Evolutionary conservation across 1,284 basidiomycete genomes (phyloP), one percentile per base, ranked within the genome.

Genomic region (Papiliotrema fonsecae): DNA sequence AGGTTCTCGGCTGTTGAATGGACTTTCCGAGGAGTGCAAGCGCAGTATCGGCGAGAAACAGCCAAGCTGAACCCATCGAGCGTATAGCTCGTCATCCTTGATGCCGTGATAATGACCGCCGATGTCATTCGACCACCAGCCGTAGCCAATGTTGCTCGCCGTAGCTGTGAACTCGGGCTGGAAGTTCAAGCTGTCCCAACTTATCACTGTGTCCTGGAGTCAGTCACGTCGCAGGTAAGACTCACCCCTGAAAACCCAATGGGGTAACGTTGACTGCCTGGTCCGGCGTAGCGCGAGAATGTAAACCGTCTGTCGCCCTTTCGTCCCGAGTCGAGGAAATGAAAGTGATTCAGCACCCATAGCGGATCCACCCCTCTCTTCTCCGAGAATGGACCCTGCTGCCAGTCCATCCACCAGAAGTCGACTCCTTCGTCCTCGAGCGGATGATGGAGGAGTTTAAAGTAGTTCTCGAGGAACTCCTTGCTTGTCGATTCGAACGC

Each of bases 341-440:
- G 57, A 45, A 37, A 61, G 42, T 61, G 59, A 28, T 59, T 61
- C 16, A 61, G 47, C 4, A 61, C 52, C 55, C 52, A 59, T 14
- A 61, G 39, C 21, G 59, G 59, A 24, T 61, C 59, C 13, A 57
- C 49, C 1, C 53, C 57, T 16, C 43, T 43, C n/a, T 42, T 45
- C 22, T 51, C 43, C n/a, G 51, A 51, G 40, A 47, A 37, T 2
- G 32, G 22, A 6, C 60, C 55, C 38, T 60, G 58, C 39, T 62
- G 60, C 60, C 60, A 62, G 43, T 61, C 60, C 24, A 57, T 41
- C 60, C 60, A 62, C 58, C 57, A 62, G 34, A 62, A 58, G 42
- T 62, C 60, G 36, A 60, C 54, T 16, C 60, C 60, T 34, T 61
- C 54, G 22, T 60, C 51, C 36, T 62, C 60, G 13, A 60, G 43